phyloP scores from a whole-genome alignment of 352 stramenopile species.

The Aphanomyces astaci region DNA sequence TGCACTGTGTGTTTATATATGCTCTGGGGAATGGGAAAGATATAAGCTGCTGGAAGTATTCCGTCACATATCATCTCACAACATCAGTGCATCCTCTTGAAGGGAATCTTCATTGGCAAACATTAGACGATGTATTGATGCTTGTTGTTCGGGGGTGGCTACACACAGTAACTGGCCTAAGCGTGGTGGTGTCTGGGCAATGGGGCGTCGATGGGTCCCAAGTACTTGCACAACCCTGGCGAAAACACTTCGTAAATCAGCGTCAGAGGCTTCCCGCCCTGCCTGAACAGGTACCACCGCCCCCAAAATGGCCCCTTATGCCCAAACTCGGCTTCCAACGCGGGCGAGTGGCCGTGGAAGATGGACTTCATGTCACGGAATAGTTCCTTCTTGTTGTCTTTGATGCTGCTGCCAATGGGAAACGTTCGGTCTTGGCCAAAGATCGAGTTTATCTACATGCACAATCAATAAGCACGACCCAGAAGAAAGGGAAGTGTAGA shows the following conservation, averaged over 20 bases:
- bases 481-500: no score
- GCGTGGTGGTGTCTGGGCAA: not conserved
- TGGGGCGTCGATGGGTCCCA: constrained; percentile 34
- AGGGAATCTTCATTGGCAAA: no score
- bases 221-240: constrained; percentile 62
- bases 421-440: constrained; percentile 58
- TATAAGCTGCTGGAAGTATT: no score
- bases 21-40: no score
- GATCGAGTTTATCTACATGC: constrained; percentile 11
- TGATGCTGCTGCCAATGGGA: constrained; percentile 76
- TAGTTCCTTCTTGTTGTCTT: constrained; percentile 74
- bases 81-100: no score
- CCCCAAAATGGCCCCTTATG: constrained; percentile 69
- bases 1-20: no score
- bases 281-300: constrained; percentile 82
- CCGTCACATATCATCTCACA: no score
- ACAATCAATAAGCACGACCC: no score
- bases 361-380: constrained; percentile 82
- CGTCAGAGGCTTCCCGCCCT: constrained; percentile 58
- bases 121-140: no score
- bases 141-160: no score
- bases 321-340: constrained; percentile 58
- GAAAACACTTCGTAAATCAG: constrained; percentile 88
- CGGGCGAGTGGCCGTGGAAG: constrained; percentile 48
- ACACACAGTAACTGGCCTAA: no score